Base-by-base conservation (phyloP, 495 filamentous ascomycete species). In the Daldinia caldariorum region DNA sequence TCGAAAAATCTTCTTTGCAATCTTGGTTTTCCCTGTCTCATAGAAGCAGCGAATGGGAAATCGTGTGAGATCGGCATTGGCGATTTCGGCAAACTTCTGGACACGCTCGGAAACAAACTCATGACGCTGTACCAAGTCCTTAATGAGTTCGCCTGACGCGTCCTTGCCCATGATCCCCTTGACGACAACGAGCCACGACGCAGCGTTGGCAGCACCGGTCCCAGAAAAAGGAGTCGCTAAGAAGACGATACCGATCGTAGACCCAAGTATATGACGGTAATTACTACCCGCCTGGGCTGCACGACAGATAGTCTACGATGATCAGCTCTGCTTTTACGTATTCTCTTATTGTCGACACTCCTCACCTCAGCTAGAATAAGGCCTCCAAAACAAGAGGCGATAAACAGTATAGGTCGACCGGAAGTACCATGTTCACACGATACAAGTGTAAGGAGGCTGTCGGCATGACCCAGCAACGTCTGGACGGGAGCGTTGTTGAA, bases 351-450 rank as follows among this genome's bases (percentile, higher is more conserved):
- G 4, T 16, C 0, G 6, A 32, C 3, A 41, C 41, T 43, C 3
- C 20, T 29, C 61, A 76, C 70, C 58, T 62, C 53, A 10, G 64
- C 63, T 26, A 74, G 43, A 18, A 71, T n/a, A 20, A 74, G 57
- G 0, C 74, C 67, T 4, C 70, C 60, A 61, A 63, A 67, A 54
- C 57, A 68, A 60, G 67, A 69, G 10, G 51, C 74, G 58, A 77
- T 61, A 37, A 77, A 76, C 14, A 77, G 55, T n/a, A 76, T 68
- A 1, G 64, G 71, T 38, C 74, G 59, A 32, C 18, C 6, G 13
- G 26, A 49, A 16, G 58, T 50, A 9, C 41, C 31, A 49, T 50
- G 29, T 37, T 50, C 26, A 4, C 6, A n/a, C 6, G 43, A 2
- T 13, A 50, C 4, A 35, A 50, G 41, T 9, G 34, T 12, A 31